Evolutionary conservation across 2,329 filamentous ascomycete genomes (phyloP), one percentile per base, ranked within the genome.

Genomic region (Didymella arachidicola): DNA sequence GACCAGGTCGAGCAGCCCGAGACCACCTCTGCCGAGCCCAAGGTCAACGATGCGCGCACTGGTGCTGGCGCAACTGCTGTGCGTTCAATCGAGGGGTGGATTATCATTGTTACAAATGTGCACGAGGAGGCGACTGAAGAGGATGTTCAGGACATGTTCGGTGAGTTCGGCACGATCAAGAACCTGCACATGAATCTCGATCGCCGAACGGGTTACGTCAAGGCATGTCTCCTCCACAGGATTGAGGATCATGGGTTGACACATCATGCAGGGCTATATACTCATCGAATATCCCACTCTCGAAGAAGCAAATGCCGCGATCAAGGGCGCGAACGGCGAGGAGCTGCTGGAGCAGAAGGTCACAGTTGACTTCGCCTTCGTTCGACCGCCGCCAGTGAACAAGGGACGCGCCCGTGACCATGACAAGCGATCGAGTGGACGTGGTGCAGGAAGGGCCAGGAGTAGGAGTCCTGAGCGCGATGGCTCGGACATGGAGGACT

Each of bases 61-160:
- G 85, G 86, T 69, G 82, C 84, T 36, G 89, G 90, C 74, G 91
- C 91, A 54, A 92, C 88, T 1, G 91, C 91, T 25, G 91, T 95
- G 59, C 90, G 91, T 70, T 93, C 89, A 54, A 93, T 95, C 72
- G 91, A 95, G 79, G 91, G 92, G 68, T 95, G 92, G 92, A 95
- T 95, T 77, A 83, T 95, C 71, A 87, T 92, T 63, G 91, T 91
- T 65, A 93, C 91, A 51, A 95, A 95, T 72, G 89, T 95, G 32
- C 91, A 95, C 80, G 91, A 95, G 74, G 91, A 95, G 77, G 90
- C 91, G 48, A 90, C 89, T 68, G 91, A 95, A 79, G 91, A 95
- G 80, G 88, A 91, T 44, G 77, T 95, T 56, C 89, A 90, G 71
- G 92, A 95, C 76, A 84, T 87, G 76, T 95, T 95, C 76, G 89